Evolutionary conservation across 805 yeast species (phyloP).

Genomic region (Schwanniomyces sp.): DNA sequence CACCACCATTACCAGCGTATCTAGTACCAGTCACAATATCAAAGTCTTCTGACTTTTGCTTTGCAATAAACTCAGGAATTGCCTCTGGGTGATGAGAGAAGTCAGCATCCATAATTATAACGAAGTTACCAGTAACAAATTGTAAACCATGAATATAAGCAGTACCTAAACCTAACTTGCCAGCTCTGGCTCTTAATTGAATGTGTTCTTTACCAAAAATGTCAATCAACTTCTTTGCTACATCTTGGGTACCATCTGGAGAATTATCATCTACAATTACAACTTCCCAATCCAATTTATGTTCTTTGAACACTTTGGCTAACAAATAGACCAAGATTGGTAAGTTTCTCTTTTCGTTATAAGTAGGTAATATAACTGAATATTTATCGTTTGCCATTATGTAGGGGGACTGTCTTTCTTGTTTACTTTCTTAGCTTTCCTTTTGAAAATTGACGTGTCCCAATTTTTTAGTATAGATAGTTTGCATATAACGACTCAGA

Average conservation of each 20-base stretch:
- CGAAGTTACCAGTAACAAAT: constrained; percentile 69
- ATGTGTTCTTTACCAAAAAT: constrained; percentile 62
- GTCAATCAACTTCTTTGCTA: constrained; percentile 59
- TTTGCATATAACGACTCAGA: neutral
- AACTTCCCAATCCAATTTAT: constrained; percentile 69
- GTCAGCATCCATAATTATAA: constrained; percentile 82
- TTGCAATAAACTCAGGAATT: constrained; percentile 69
- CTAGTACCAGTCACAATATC: constrained; percentile 64
- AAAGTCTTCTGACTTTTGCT: constrained; percentile 52
- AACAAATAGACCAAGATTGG: constrained; percentile 71
- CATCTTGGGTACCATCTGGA: constrained; percentile 79
- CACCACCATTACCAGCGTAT: constrained; percentile 81
- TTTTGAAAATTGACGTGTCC: constrained; percentile 2
- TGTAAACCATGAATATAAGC: constrained; percentile 79
- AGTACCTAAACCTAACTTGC: constrained; percentile 77
- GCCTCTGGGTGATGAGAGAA: constrained; percentile 82
- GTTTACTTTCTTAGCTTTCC: neutral
- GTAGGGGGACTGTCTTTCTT: neutral
- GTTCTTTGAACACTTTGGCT: constrained; percentile 62
- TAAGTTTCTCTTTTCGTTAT: constrained; percentile 63
- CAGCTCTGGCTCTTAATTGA: constrained; percentile 68
- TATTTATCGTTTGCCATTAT: constrained; percentile 44
- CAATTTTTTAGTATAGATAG: neutral
- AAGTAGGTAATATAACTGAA: constrained; percentile 75
- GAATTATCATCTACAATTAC: constrained; percentile 77